phyloP scores from a whole-genome alignment of 1,284 basidiomycete species.

The Singerocomus rubriflavus region DNA sequence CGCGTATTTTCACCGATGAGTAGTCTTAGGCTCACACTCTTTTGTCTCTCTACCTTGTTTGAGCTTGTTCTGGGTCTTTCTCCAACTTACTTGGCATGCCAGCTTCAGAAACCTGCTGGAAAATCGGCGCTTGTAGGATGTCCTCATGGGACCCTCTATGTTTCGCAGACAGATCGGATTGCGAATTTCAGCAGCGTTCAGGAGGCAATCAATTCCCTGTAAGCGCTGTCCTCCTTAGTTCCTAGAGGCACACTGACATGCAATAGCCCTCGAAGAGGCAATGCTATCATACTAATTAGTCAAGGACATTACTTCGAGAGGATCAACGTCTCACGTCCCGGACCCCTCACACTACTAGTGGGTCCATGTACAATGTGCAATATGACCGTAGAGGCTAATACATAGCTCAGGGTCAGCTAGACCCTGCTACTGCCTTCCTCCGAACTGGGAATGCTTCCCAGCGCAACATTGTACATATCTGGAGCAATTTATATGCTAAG shows the following conservation, averaged over 20 bases:
- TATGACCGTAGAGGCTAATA: not conserved
- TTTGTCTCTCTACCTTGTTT: slow-evolving; percentile 8
- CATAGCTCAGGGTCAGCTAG: slow-evolving; percentile 48
- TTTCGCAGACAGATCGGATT: slow-evolving; percentile 45
- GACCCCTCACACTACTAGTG: slow-evolving; percentile 56
- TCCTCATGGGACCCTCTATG: slow-evolving; percentile 53
- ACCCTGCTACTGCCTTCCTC: slow-evolving; percentile 33
- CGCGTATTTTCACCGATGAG: slow-evolving; percentile 7
- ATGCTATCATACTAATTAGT: slow-evolving; percentile 53
- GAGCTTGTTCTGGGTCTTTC: slow-evolving; percentile 38
- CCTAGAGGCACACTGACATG: not conserved
- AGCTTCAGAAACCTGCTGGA: slow-evolving; percentile 43
- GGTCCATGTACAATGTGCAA: not conserved
- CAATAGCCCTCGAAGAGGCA: slow-evolving; percentile 38
- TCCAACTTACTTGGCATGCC: slow-evolving; percentile 45
- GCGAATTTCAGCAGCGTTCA: slow-evolving; percentile 51
- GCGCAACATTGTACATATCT: slow-evolving; percentile 54
- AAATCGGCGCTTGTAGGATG: slow-evolving; percentile 51
- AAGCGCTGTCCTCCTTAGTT: slow-evolving; percentile 15
- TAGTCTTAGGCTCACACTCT: slow-evolving; percentile 3
- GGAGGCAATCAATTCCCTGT: slow-evolving; percentile 54
- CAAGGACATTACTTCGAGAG: slow-evolving; percentile 62
- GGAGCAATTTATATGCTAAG: slow-evolving; percentile 44
- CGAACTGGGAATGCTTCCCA: slow-evolving; percentile 36
- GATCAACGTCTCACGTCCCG: slow-evolving; percentile 53